Evolutionary conservation across 1,139 yeast species (phyloP).

Genomic region (Diutina ranongensis): DNA sequence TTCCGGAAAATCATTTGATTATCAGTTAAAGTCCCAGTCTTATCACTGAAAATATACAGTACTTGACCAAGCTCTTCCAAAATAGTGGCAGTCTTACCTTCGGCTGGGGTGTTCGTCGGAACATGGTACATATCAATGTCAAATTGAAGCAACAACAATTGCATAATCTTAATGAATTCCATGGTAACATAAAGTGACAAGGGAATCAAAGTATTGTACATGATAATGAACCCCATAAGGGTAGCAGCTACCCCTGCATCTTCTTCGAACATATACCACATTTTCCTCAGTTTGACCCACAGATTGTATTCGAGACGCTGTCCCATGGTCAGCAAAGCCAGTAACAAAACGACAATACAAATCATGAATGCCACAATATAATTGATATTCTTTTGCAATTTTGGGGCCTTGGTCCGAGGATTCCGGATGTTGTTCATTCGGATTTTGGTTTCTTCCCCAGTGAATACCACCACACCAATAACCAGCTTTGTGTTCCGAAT

Average conservation of each 20-base stretch:
- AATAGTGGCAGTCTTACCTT: constrained; percentile 89
- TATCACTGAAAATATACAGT: constrained; percentile 86
- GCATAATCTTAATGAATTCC: constrained; percentile 89
- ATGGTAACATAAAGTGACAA: constrained; percentile 89
- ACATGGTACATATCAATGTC: constrained; percentile 93
- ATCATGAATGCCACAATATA: constrained; percentile 84
- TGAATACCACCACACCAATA: constrained; percentile 75
- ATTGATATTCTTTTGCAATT: constrained; percentile 74
- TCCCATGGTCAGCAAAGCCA: constrained; percentile 78
- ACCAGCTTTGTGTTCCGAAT: constrained; percentile 68
- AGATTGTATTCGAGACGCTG: constrained; percentile 42
- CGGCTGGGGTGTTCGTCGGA: constrained; percentile 81
- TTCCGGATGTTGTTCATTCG: constrained; percentile 89
- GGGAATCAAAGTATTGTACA: constrained; percentile 95
- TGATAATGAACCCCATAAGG: constrained; percentile 89
- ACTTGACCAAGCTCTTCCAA: constrained; percentile 97
- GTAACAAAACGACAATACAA: constrained; percentile 55
- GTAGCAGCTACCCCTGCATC: constrained; percentile 89
- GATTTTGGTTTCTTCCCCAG: constrained; percentile 93
- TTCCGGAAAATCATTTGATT: constrained; percentile 81
- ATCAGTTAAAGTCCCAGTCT: constrained; percentile 94
- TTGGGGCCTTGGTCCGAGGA: constrained; percentile 89
- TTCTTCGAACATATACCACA: constrained; percentile 66
- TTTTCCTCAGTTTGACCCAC: constrained; percentile 23
- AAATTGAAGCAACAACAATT: constrained; percentile 67